Evolutionary conservation across 2,329 filamentous ascomycete species (phyloP).

Genomic region (Lachnellula subtilissima): DNA sequence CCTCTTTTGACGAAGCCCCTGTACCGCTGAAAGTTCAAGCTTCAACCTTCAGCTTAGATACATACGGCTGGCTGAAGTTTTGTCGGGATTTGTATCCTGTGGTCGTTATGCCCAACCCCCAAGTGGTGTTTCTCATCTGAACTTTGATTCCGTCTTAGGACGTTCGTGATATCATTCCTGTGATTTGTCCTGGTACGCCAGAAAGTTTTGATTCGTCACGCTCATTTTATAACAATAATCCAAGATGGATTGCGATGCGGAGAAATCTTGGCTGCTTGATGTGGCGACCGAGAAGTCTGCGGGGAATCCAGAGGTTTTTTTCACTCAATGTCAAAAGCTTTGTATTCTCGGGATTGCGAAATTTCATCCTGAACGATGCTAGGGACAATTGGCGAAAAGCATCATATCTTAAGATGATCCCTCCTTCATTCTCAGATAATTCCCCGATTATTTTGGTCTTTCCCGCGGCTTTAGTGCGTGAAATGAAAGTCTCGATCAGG

Average conservation of each 20-base stretch:
- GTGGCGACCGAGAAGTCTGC: slow-evolving; percentile 12
- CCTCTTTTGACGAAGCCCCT: too few species aligned
- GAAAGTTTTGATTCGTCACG: slow-evolving; percentile 18
- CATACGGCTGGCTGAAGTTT: slow-evolving; percentile 21
- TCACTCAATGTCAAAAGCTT: slow-evolving; percentile 19
- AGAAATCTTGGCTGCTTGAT: slow-evolving; percentile 15
- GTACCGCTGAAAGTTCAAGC: too few species aligned
- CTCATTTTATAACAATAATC: slow-evolving; percentile 24
- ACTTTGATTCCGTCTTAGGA: slow-evolving; percentile 23
- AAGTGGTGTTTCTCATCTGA: slow-evolving; percentile 18
- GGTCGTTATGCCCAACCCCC: slow-evolving; percentile 26
- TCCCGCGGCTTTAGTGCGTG: slow-evolving; percentile 38
- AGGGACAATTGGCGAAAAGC: slow-evolving; percentile 41
- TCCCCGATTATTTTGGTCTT: slow-evolving; percentile 61
- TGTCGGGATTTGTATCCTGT: slow-evolving; percentile 30
- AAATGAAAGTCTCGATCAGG: slow-evolving; percentile 37
- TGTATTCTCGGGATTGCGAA: slow-evolving; percentile 19
- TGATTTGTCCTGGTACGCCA: slow-evolving; percentile 17
- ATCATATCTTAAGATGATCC: slow-evolving; percentile 44
- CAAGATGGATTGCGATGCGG: slow-evolving; percentile 13
- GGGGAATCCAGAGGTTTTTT: slow-evolving; percentile 13
- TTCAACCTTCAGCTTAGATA: too few species aligned
- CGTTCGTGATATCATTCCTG: slow-evolving; percentile 15
- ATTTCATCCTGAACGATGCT: slow-evolving; percentile 24
- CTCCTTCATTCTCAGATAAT: slow-evolving; percentile 54